Evolutionary conservation across 768 basidiomycete genomes (phyloP).

Genomic region (Lentinus tigrinus): DNA sequence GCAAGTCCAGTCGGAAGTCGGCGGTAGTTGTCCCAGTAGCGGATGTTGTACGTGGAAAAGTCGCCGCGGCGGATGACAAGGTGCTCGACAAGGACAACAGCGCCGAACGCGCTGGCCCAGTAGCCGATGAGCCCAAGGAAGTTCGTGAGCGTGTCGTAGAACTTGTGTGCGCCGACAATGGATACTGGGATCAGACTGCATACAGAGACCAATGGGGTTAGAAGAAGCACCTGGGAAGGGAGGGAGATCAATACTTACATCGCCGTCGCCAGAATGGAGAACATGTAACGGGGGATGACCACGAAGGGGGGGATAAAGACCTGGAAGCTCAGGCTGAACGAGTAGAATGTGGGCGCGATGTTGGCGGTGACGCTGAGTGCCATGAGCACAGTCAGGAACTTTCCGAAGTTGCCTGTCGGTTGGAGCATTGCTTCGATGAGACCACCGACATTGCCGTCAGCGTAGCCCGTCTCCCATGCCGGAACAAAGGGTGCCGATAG

Average conservation of each 20-base stretch:
- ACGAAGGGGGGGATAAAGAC: conserved; percentile 59
- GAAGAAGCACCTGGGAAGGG: too few species aligned
- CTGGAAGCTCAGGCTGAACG: conserved; percentile 72
- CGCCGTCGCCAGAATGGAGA: conserved; percentile 62
- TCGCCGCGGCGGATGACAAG: conserved; percentile 55
- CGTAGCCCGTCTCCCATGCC: conserved; percentile 55
- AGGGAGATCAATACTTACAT: conserved; percentile 45
- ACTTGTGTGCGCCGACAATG: conserved; percentile 66
- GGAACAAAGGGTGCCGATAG: conserved; percentile 54
- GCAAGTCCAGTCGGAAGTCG: conserved; percentile 63
- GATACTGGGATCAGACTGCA: conserved; percentile 63
- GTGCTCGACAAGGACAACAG: conserved; percentile 66
- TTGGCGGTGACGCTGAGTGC: conserved; percentile 79
- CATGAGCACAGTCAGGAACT: conserved; percentile 69
- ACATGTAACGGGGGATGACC: conserved; percentile 65
- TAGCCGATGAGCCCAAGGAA: conserved; percentile 63
- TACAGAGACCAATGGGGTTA: too few species aligned
- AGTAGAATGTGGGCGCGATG: conserved; percentile 82
- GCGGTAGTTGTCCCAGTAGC: conserved; percentile 52
- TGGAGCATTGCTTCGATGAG: conserved; percentile 60
- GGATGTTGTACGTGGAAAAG: conserved; percentile 47
- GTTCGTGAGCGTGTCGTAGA: conserved; percentile 62
- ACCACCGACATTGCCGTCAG: conserved; percentile 56
- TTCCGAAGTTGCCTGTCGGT: conserved; percentile 65
- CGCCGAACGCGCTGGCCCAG: conserved; percentile 49